Evolutionary conservation across 768 basidiomycete species (phyloP).

Genomic region (Auriculariales sp.): DNA sequence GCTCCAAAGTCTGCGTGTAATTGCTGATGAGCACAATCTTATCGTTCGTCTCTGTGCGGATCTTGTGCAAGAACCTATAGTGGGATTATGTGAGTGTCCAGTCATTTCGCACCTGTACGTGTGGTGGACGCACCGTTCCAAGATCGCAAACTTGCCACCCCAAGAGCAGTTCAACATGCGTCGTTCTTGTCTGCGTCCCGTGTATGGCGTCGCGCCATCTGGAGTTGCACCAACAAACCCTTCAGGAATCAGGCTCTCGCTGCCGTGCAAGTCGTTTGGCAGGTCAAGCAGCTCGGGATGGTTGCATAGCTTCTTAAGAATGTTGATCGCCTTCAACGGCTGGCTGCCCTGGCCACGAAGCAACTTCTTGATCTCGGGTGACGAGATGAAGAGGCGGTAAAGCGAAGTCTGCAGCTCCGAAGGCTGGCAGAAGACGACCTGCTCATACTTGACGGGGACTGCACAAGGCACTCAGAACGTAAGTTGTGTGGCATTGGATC

Average conservation of each 20-base stretch:
- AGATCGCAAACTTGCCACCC: conserved; percentile 83
- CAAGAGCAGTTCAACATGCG: conserved; percentile 58
- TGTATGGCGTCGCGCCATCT: conserved; percentile 9
- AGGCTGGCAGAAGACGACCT: conserved; percentile 84
- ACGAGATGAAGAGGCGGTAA: conserved; percentile 82
- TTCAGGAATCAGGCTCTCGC: conserved; percentile 66
- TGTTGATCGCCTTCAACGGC: conserved; percentile 90
- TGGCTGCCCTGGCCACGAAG: conserved; percentile 80
- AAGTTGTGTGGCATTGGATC: no score
- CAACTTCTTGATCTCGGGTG: conserved; percentile 82
- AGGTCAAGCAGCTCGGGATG: conserved; percentile 84
- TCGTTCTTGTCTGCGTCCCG: conserved; percentile 19
- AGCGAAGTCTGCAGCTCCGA: conserved; percentile 73
- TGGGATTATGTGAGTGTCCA: not conserved
- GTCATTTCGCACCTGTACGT: not conserved
- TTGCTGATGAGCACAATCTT: conserved; percentile 97
- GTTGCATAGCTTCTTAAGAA: conserved; percentile 90
- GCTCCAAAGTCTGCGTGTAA: conserved; percentile 87
- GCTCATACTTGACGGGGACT: conserved; percentile 99
- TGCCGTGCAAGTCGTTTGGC: conserved; percentile 71
- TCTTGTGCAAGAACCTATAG: conserved; percentile 67
- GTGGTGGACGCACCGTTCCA: conserved; percentile 54
- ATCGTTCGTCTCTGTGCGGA: conserved; percentile 70
- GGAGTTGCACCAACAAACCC: conserved; percentile 49
- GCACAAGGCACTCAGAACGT: no score